Conservation (phyloP, 2,329 filamentous ascomycete species). For the Talaromyces rugulosus region DNA sequence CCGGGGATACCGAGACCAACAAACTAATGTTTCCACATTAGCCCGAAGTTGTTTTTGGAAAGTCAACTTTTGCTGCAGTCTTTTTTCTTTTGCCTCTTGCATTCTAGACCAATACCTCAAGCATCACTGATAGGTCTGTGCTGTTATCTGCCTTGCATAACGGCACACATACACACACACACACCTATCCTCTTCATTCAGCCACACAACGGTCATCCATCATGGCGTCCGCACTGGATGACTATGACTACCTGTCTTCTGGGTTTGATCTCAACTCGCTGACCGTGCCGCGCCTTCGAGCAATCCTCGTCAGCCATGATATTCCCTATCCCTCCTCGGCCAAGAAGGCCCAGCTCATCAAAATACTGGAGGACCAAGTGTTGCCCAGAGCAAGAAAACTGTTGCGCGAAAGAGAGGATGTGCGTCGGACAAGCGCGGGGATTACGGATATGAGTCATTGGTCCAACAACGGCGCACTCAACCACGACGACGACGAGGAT, state of each 20-base stretch:
- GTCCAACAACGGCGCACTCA: slow-evolving; percentile 58
- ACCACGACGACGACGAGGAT: slow-evolving; percentile 61
- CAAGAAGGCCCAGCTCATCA: slow-evolving; percentile 85
- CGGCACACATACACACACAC: background rate
- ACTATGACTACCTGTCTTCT: slow-evolving; percentile 78
- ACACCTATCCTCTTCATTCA: background rate
- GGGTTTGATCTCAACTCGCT: slow-evolving; percentile 80
- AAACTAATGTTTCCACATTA: slow-evolving; percentile 3
- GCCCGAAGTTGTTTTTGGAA: slow-evolving; percentile 2
- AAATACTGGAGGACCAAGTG: slow-evolving; percentile 75
- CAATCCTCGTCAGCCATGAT: slow-evolving; percentile 85
- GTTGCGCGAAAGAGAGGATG: slow-evolving; percentile 67
- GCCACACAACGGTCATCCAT: slow-evolving; percentile 6
- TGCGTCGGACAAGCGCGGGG: slow-evolving; percentile 80
- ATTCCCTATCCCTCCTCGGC: slow-evolving; percentile 80
- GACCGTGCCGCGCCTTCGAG: slow-evolving; percentile 83
- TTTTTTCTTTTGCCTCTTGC: background rate
- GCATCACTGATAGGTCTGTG: background rate
- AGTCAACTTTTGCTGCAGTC: slow-evolving; percentile 1
- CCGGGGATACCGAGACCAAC: slow-evolving; percentile 11
- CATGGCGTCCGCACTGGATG: slow-evolving; percentile 44
- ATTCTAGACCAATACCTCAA: background rate
- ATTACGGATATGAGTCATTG: slow-evolving; percentile 70
- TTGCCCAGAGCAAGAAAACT: slow-evolving; percentile 74
- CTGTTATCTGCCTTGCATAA: background rate